Conservation (phyloP, 768 basidiomycete species). For the Boletus rubescentipes region DNA sequence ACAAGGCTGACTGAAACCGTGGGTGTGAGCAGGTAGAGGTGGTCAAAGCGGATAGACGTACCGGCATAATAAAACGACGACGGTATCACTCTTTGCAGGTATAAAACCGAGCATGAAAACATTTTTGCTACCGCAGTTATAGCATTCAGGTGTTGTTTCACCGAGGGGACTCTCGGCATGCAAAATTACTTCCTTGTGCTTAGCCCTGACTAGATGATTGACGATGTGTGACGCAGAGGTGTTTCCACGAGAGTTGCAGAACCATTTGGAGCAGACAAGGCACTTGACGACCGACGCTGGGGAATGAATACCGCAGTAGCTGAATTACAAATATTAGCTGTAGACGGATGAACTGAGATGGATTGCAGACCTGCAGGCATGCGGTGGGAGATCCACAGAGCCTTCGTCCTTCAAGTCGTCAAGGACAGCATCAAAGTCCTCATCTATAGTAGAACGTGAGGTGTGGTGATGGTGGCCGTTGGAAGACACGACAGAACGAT, state of each 20-base stretch:
- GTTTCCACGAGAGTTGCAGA: conserved; percentile 98
- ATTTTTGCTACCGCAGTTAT: conserved; percentile 99
- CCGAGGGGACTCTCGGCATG: conserved; percentile 95
- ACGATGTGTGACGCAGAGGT: conserved; percentile 99
- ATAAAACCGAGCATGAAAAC: conserved; percentile 99
- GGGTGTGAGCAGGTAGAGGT: not conserved
- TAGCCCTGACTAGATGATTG: conserved; percentile 97
- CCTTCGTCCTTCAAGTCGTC: conserved; percentile 87
- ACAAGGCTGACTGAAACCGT: conserved; percentile 80
- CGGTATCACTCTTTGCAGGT: conserved; percentile 98
- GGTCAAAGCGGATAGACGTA: conserved; percentile 36
- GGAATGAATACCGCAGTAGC: conserved; percentile 98
- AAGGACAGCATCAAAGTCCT: conserved; percentile 87
- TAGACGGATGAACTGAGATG: not conserved
- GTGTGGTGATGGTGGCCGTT: conserved; percentile 39
- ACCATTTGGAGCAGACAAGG: conserved; percentile 90
- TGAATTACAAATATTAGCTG: conserved; percentile 31
- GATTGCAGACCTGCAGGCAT: conserved; percentile 86
- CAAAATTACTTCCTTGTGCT: conserved; percentile 97
- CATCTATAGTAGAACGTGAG: conserved; percentile 51
- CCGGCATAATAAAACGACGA: conserved; percentile 96
- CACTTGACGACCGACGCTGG: conserved; percentile 98
- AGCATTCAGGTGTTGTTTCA: conserved; percentile 98
- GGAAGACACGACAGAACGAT: conserved; percentile 44
- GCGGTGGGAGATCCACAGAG: conserved; percentile 78